These are phyloP conservation scores for Pseudohyphozyma bogoriensis DNA, from an alignment of 768 basidiomycete genomes.

Conservation along the genomic window DNA sequence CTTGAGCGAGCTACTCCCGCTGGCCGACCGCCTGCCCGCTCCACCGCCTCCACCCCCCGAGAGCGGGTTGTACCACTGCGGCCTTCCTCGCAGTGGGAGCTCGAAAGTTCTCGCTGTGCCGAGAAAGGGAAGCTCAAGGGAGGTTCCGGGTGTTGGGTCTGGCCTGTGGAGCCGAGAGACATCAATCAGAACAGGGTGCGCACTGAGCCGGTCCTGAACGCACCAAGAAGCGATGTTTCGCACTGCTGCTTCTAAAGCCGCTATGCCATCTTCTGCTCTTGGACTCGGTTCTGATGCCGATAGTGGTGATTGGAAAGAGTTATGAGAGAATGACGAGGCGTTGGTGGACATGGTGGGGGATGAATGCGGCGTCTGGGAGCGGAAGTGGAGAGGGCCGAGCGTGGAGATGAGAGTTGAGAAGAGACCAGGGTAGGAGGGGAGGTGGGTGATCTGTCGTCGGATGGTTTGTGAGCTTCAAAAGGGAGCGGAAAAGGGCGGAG, in stretches of 20 bases:
- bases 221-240: slow-evolving; percentile 27
- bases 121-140: slow-evolving; percentile 71
- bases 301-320: neutral
- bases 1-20: too few relatives aligned
- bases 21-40: too few relatives aligned
- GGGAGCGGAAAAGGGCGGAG: neutral
- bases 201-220: neutral
- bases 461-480: slow-evolving; percentile 43
- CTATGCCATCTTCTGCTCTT: slow-evolving; percentile 4
- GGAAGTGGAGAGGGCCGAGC: slow-evolving; percentile 56
- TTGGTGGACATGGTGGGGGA: too few relatives aligned
- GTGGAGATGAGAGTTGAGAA: slow-evolving; percentile 58
- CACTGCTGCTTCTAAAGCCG: slow-evolving; percentile 28
- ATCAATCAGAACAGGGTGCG: neutral
- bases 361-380: neutral
- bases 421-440: slow-evolving; percentile 56
- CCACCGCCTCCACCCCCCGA: too few relatives aligned
- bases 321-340: too few relatives aligned
- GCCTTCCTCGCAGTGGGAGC: neutral
- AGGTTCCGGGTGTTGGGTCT: slow-evolving; percentile 56
- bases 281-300: neutral
- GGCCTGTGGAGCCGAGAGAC: slow-evolving; percentile 57
- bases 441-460: slow-evolving; percentile 45
- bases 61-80: neutral
- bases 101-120: slow-evolving; percentile 43